A percentile compares a stretch with the other conserved stretches of the same genome.
phyloP scores from a whole-genome alignment of 1,284 basidiomycete genomes.

The Irpex rosettiformis region DNA sequence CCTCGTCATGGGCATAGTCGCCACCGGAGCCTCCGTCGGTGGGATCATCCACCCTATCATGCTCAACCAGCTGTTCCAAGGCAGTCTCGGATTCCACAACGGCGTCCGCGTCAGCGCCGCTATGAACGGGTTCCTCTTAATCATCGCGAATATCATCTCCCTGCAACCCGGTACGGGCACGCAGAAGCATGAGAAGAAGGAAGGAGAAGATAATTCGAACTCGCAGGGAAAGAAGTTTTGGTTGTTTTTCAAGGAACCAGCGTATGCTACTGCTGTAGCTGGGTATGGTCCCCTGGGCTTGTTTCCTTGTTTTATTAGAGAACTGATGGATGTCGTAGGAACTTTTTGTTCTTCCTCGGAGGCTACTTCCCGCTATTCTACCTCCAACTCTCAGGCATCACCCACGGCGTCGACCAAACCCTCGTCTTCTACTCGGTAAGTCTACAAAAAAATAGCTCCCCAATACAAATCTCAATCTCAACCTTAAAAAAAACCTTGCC shows the following conservation, averaged over 20 bases:
- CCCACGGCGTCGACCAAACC: slow-evolving; percentile 35
- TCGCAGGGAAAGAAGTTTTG: slow-evolving; percentile 26
- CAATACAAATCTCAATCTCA: neutral
- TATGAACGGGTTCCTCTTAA: slow-evolving; percentile 33
- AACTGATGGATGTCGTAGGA: neutral
- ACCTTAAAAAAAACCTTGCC: no score
- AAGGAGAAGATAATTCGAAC: slow-evolving; percentile 27
- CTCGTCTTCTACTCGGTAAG: slow-evolving; percentile 49
- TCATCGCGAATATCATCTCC: slow-evolving; percentile 40
- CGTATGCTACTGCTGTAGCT: slow-evolving; percentile 42
- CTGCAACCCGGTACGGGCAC: slow-evolving; percentile 32
- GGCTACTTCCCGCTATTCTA: slow-evolving; percentile 43
- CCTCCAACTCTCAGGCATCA: slow-evolving; percentile 46
- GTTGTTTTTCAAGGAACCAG: slow-evolving; percentile 8
- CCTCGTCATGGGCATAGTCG: slow-evolving; percentile 48
- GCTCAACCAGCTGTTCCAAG: slow-evolving; percentile 34
- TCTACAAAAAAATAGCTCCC: neutral
- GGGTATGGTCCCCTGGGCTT: slow-evolving; percentile 32
- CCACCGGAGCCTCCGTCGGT: slow-evolving; percentile 45
- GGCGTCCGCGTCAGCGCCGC: slow-evolving; percentile 39
- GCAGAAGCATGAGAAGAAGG: slow-evolving; percentile 9
- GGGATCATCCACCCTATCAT: slow-evolving; percentile 51
- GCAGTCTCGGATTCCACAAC: slow-evolving; percentile 36
- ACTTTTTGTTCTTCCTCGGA: slow-evolving; percentile 15
- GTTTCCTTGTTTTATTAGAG: neutral